Evolutionary conservation across 2,329 filamentous ascomycete species (phyloP), one percentile per base, ranked within the genome.

Genomic region (Sarocladium brachiariae): DNA sequence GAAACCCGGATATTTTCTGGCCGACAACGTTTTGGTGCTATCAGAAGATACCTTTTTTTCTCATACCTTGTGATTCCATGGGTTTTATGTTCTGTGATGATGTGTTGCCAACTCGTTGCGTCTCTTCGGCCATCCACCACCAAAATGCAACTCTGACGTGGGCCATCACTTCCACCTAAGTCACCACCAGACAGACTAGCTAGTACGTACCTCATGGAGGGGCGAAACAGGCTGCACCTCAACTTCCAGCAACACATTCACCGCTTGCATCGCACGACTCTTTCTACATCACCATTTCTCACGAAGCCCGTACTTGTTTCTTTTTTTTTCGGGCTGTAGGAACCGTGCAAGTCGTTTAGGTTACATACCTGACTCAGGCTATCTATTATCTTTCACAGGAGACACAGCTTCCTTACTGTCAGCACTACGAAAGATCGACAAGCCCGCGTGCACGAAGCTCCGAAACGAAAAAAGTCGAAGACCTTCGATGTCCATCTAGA

Each of bases 61-160:
- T n/a, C n/a, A n/a, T n/a, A n/a, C n/a, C n/a, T n/a, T n/a, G n/a
- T n/a, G n/a, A n/a, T n/a, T n/a, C n/a, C n/a, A n/a, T n/a, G n/a
- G n/a, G n/a, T n/a, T n/a, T 41, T 8, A 24, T 41, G 37, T 30
- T 30, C 13, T 30, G 27, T 30, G 7, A 13, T 30, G 13, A 30
- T n/a, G n/a, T n/a, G n/a, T n/a, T n/a, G n/a, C n/a, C n/a, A n/a
- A n/a, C n/a, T n/a, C n/a, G n/a, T n/a, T n/a, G n/a, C n/a, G n/a
- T n/a, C n/a, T 13, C 27, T 30, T 30, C 7, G 27, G 27, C 27
- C 7, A 13, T 13, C 13, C 27, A 30, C 27, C 27, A 30, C 27
- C 13, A 30, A 7, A 30, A 13, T n/a, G n/a, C n/a, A 13, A 30
- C 25, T 47, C 43, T 47, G 43, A 47, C 43, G 43, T 47, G 43